These are phyloP conservation scores for Phytopythium boreale DNA, from an alignment of 352 stramenopile species.

Conservation along the genomic window DNA sequence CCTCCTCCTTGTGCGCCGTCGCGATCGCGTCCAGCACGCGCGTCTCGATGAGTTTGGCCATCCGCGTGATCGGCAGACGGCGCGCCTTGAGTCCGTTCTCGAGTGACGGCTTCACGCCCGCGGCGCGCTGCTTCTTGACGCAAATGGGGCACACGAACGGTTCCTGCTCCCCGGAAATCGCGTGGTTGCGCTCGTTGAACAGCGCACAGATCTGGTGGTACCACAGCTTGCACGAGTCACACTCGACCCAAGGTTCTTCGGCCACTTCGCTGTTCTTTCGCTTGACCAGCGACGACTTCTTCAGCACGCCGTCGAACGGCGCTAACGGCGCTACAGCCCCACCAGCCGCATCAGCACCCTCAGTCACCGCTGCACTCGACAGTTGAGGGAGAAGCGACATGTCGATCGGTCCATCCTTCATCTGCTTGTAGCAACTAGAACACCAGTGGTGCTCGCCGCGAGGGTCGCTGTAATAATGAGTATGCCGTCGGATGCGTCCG, in stretches of 20 bases:
- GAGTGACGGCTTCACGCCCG: constrained; percentile 72
- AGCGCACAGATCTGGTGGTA: constrained; percentile 99
- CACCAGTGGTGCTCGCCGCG: constrained; percentile 86
- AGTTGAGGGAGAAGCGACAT: constrained; percentile 80
- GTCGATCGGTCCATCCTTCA: constrained; percentile 91
- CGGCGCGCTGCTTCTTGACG: constrained; percentile 76
- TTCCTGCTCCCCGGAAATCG: constrained; percentile 86
- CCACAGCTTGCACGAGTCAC: constrained; percentile 98
- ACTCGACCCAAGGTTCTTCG: constrained; percentile 98
- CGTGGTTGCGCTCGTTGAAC: constrained; percentile 99
- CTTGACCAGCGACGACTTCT: constrained; percentile 94
- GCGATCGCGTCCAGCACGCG: constrained; percentile 72
- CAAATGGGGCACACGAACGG: constrained; percentile 86
- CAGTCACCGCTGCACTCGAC: constrained; percentile 49
- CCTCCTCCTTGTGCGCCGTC: constrained; percentile 74
- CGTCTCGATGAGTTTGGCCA: constrained; percentile 83
- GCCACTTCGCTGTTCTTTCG: constrained; percentile 98
- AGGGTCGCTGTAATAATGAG: constrained; percentile 86
- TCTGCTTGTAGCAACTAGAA: constrained; percentile 88
- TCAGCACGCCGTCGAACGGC: constrained; percentile 72
- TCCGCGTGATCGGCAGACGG: constrained; percentile 75
- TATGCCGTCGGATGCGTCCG: constrained; percentile 80
- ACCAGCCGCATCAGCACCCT: constrained; percentile 21
- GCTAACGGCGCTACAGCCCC: constrained; percentile 18
- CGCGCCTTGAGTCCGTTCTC: constrained; percentile 80